Conservation (phyloP, 805 yeast genomes). For the Saccharomyces jurei region DNA sequence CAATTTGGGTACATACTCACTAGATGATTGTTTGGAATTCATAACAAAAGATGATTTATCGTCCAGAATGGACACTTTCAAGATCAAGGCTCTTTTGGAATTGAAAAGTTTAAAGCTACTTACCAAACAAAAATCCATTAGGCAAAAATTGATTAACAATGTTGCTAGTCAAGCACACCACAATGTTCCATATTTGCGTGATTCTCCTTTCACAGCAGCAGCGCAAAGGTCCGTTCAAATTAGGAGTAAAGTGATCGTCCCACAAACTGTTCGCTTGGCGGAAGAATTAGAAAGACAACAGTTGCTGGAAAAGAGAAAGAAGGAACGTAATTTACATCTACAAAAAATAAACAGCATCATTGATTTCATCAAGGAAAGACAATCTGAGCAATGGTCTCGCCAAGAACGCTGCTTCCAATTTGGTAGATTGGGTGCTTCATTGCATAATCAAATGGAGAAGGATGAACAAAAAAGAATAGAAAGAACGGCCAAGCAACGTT, state of each 20-base stretch:
- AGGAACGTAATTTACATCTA: constrained; percentile 44
- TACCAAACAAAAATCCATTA: constrained; percentile 61
- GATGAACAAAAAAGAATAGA: constrained; percentile 72
- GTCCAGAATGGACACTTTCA: constrained; percentile 45
- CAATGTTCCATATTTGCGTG: constrained; percentile 41
- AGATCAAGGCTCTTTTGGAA: constrained; percentile 61
- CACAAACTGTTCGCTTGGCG: constrained; percentile 68
- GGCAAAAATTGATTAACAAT: constrained; percentile 49
- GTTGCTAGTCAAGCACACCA: constrained; percentile 51
- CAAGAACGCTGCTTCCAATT: constrained; percentile 27
- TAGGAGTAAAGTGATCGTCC: constrained; percentile 60
- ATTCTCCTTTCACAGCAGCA: constrained; percentile 49
- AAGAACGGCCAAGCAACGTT: constrained; percentile 78
- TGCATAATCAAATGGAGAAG: constrained; percentile 42
- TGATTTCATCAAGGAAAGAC: constrained; percentile 26
- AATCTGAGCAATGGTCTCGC: constrained; percentile 16
- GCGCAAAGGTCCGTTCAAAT: constrained; percentile 64
- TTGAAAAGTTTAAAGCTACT: constrained; percentile 58
- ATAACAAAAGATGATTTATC: constrained; percentile 39
- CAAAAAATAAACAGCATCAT: constrained; percentile 38
- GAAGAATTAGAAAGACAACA: constrained; percentile 70
- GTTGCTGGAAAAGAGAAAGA: constrained; percentile 46
- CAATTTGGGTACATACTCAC: constrained; percentile 52
- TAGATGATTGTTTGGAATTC: constrained; percentile 36
- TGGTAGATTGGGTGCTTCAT: constrained; percentile 21